Conservation (phyloP, 176 grass and related monocot genomes). For the Themeda triandra region DNA sequence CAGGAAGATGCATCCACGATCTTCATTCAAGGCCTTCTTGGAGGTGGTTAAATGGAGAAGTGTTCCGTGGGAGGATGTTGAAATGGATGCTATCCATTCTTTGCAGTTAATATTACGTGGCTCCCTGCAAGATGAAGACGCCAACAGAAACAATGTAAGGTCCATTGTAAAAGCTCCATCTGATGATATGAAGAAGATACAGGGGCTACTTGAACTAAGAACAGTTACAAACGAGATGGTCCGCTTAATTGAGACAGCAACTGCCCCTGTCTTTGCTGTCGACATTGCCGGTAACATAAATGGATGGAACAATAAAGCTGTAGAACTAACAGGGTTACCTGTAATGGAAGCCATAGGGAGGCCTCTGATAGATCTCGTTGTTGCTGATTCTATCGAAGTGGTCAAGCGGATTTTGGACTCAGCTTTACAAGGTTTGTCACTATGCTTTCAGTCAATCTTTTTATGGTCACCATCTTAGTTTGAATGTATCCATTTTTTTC, state of each 20-base stretch:
- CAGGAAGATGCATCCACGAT: conserved; percentile 81
- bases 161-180: conserved; percentile 63
- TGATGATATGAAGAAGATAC: conserved; percentile 72
- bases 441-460: neutral
- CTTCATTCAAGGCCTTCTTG: conserved; percentile 95
- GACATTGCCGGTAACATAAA: conserved; percentile 77
- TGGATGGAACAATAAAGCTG: conserved; percentile 84
- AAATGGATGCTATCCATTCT: conserved; percentile 99
- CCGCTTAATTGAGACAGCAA: conserved; percentile 90
- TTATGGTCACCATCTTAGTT: conserved; percentile 1
- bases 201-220: conserved; percentile 69
- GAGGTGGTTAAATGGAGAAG: conserved; percentile 96
- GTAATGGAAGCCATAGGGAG: conserved; percentile 75
- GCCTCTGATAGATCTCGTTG: conserved; percentile 66
- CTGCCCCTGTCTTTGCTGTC: conserved; percentile 82
- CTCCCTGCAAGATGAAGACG: conserved; percentile 70
- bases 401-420: conserved; percentile 59
- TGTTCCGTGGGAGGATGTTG: conserved; percentile 97
- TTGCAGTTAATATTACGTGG: conserved; percentile 89
- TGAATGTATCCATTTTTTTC: conserved; percentile 13
- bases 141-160: conserved; percentile 49
- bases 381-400: conserved; percentile 79
- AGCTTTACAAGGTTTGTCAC: conserved; percentile 72
- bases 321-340: conserved; percentile 81
- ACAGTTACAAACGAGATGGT: conserved; percentile 92